Evolutionary conservation across 164 flowering plant genomes (phyloP).

Genomic region (Magnolia changhungtana): DNA sequence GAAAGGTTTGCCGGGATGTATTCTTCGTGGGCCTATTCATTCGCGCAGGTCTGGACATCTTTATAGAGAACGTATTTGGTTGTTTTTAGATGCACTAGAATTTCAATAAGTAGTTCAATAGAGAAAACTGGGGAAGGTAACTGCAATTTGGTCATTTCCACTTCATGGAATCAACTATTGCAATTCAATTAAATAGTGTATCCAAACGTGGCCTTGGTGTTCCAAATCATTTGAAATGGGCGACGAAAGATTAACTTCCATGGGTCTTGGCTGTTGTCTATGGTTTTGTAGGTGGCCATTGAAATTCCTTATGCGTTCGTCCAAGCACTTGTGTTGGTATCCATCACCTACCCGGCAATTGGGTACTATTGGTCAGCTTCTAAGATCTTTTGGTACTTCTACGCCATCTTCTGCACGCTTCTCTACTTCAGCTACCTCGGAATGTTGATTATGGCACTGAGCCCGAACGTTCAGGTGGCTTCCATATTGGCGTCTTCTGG

Average conservation of each 20-base stretch:
- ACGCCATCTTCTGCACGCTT: constrained; percentile 31
- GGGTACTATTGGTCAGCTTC: constrained; percentile 31
- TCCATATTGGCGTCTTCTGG: constrained; percentile 26
- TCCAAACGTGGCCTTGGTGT: too few species aligned
- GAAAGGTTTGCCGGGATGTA: constrained; percentile 56
- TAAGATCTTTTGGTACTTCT: constrained; percentile 39
- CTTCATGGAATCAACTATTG: too few species aligned
- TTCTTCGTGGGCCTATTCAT: constrained; percentile 41
- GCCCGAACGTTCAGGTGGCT: constrained; percentile 33
- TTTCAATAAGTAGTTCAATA: too few species aligned
- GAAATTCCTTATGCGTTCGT: constrained; percentile 36
- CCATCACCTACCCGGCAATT: constrained; percentile 38
- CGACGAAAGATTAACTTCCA: too few species aligned
- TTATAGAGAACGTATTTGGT: not conserved
- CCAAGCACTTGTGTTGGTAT: constrained; percentile 29
- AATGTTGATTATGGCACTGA: constrained; percentile 34
- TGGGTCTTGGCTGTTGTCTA: too few species aligned
- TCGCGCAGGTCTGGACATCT: constrained; percentile 36
- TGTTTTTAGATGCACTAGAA: too few species aligned
- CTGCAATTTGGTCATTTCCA: too few species aligned
- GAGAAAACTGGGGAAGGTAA: too few species aligned
- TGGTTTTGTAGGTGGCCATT: constrained; percentile 29
- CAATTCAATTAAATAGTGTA: too few species aligned
- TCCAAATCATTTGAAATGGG: too few species aligned
- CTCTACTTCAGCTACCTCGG: constrained; percentile 41